Percentiles rank a stretch among this genome's conserved stretches.
phyloP scores from a whole-genome alignment of 2,329 filamentous ascomycete genomes.

The Epichloe coenophiala region DNA sequence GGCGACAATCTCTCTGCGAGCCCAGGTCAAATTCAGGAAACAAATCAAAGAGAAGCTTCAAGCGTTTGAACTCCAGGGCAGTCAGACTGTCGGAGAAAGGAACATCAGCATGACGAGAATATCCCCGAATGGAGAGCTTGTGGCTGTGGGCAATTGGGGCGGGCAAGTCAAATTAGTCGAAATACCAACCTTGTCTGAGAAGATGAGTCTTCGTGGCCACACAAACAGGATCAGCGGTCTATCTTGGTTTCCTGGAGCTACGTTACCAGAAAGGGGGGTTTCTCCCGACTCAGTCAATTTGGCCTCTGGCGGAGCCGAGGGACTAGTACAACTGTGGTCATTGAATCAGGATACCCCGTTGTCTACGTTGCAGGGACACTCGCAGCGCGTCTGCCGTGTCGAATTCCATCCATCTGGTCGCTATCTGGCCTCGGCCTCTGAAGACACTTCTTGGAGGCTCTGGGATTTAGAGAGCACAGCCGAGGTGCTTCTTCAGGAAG shows the following conservation, averaged over 20 bases:
- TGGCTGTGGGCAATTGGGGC: conserved; percentile 88
- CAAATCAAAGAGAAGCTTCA: conserved; percentile 70
- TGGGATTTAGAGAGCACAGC: conserved; percentile 85
- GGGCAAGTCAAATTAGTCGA: conserved; percentile 78
- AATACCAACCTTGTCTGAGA: conserved; percentile 70
- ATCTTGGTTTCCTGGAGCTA: conserved; percentile 78
- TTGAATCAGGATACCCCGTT: conserved; percentile 75
- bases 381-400: conserved; percentile 74
- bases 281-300: conserved; percentile 67
- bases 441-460: conserved; percentile 91
- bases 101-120: conserved; percentile 88
- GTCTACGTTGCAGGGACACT: conserved; percentile 70
- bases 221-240: conserved; percentile 81
- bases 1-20: conserved; percentile 69
- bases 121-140: conserved; percentile 66
- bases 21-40: conserved; percentile 86
- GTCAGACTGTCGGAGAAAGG: conserved; percentile 81
- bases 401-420: conserved; percentile 89
- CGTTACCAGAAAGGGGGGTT: conserved; percentile 54
- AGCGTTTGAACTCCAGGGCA: conserved; percentile 81
- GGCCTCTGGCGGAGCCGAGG: conserved; percentile 81
- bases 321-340: conserved; percentile 81
- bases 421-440: conserved; percentile 85
- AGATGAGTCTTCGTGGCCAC: conserved; percentile 65
- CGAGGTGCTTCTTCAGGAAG: conserved; percentile 81